Evolutionary conservation across 371 early-diverging fungal species (phyloP).

Genomic region (Haplosporangium sp.): DNA sequence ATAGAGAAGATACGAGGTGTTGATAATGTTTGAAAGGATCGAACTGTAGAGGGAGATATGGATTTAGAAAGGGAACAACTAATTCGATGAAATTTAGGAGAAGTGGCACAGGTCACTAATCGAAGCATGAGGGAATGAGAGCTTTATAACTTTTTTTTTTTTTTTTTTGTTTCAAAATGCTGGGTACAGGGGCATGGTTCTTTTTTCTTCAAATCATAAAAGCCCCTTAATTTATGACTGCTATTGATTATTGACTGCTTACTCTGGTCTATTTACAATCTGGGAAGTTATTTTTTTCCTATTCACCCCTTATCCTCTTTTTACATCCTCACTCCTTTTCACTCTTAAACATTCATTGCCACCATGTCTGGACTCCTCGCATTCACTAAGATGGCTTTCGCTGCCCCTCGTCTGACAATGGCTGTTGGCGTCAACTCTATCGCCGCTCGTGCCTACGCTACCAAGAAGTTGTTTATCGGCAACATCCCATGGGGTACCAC

Average conservation of each 20-base stretch:
- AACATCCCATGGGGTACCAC: conserved; percentile 72
- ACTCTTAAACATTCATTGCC: background rate
- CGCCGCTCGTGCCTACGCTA: conserved; percentile 54
- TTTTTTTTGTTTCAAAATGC: too few relatives aligned
- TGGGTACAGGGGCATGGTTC: too few relatives aligned
- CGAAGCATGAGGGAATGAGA: background rate
- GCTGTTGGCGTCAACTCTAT: conserved; percentile 35
- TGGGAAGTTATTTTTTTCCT: conserved; percentile 6
- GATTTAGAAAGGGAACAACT: background rate
- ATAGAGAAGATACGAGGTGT: background rate
- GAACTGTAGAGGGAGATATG: background rate
- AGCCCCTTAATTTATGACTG: conserved; percentile 5
- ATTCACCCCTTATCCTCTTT: conserved; percentile 3
- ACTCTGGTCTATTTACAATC: background rate
- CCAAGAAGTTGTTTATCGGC: conserved; percentile 76
- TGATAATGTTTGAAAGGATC: background rate
- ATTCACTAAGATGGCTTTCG: conserved; percentile 50
- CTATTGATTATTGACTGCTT: background rate
- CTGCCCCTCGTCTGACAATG: conserved; percentile 43
- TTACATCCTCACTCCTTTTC: background rate
- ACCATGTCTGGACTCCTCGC: conserved; percentile 53
- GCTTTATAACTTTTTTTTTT: background rate
- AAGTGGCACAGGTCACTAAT: background rate
- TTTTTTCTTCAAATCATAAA: background rate
- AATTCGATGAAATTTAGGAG: background rate